Conservation (phyloP, 345 rosid species). For the Lumnitzera racemosa region DNA sequence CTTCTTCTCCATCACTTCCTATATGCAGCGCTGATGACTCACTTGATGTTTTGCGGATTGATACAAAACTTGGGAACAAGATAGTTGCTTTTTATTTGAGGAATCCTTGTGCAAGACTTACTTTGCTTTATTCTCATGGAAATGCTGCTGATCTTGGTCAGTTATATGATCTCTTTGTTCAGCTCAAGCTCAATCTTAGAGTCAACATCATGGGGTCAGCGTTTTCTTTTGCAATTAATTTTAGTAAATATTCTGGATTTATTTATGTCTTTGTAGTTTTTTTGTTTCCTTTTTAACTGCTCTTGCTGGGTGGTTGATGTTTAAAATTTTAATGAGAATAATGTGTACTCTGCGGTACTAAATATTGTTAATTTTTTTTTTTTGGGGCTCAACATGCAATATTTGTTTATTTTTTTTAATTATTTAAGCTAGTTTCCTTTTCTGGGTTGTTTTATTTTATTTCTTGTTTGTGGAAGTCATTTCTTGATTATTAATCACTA, state of each 20-base stretch:
- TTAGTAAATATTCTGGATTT: background rate
- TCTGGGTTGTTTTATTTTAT: no score
- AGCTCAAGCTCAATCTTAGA: constrained; percentile 93
- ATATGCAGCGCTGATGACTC: constrained; percentile 70
- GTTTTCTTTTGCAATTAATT: constrained; percentile 1
- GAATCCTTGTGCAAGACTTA: constrained; percentile 87
- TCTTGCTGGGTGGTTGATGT: no score
- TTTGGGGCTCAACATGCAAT: no score
- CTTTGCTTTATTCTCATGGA: constrained; percentile 92
- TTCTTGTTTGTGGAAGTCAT: no score
- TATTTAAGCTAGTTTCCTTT: no score
- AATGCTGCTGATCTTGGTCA: constrained; percentile 99
- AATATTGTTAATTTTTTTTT: no score
- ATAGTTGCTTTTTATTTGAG: constrained; percentile 75
- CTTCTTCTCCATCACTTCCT: constrained; percentile 60
- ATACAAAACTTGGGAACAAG: constrained; percentile 74
- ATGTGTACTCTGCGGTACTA: no score
- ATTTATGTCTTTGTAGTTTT: background rate
- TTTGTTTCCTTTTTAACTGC: no score
- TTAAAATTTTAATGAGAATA: no score
- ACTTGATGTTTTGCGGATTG: constrained; percentile 63
- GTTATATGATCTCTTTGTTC: constrained; percentile 94
- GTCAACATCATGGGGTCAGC: constrained; percentile 95
- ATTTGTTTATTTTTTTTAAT: no score
- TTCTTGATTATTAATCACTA: no score